Evolutionary conservation across 495 filamentous ascomycete genomes (phyloP).

Genomic region (Acidomyces sp.): DNA sequence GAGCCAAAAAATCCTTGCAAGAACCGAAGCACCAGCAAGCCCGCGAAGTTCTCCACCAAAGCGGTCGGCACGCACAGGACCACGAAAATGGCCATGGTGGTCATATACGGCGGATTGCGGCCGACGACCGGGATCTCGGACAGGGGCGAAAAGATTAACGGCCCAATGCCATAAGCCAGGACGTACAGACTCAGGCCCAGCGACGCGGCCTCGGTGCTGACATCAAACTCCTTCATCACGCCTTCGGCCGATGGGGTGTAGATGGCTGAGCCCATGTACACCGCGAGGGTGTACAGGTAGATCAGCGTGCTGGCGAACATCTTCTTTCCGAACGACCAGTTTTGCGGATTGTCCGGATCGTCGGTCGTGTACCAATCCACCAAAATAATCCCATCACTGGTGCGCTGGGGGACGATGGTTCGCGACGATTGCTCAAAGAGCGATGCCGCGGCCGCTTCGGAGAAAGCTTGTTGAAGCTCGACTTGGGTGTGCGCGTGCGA

Average conservation of each 20-base stretch:
- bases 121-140: conserved; percentile 36
- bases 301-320: conserved; percentile 22
- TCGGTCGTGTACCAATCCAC: conserved; percentile 31
- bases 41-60: conserved; percentile 35
- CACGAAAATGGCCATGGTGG: conserved; percentile 36
- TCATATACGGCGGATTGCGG: conserved; percentile 35
- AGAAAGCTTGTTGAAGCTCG: conserved; percentile 19
- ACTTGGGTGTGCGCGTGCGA: conserved; percentile 14
- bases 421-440: conserved; percentile 9
- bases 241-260: conserved; percentile 31
- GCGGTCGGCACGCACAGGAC: conserved; percentile 38
- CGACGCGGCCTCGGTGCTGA: conserved; percentile 29
- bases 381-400: conserved; percentile 27
- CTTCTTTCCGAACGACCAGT: conserved; percentile 28
- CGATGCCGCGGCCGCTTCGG: conserved; percentile 10
- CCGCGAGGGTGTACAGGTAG: conserved; percentile 31
- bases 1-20: conserved; percentile 43
- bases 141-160: conserved; percentile 35
- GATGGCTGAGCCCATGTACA: conserved; percentile 39
- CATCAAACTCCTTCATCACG: conserved; percentile 33
- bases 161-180: conserved; percentile 38
- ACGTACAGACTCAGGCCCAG: conserved; percentile 43
- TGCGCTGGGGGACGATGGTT: conserved; percentile 21
- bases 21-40: conserved; percentile 39
- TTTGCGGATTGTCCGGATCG: conserved; percentile 29